Conservation (phyloP, 257 asterid genomes). For the Plectranthus barbatus region DNA sequence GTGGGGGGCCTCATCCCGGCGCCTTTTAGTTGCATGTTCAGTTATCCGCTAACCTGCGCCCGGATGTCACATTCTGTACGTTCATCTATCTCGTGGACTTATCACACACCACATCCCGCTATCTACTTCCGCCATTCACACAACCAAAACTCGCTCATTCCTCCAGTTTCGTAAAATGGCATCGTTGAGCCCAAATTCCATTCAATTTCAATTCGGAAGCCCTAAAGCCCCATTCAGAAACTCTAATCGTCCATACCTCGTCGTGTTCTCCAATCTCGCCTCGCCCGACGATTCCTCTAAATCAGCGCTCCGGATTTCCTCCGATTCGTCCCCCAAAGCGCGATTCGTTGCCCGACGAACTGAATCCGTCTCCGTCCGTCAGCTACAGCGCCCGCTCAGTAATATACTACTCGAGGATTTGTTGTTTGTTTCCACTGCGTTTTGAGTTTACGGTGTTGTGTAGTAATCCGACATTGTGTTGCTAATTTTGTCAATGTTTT, state of each 20-base stretch:
- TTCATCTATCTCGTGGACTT: constrained; percentile 22
- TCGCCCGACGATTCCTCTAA: constrained; percentile 42
- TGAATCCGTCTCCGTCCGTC: constrained; percentile 53
- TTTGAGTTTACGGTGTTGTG: background rate
- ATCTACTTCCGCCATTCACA: constrained; percentile 13
- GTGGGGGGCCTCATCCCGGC: background rate
- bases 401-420: background rate
- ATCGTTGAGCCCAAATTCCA: constrained; percentile 36
- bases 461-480: background rate
- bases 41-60: constrained; percentile 23
- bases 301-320: constrained; percentile 42
- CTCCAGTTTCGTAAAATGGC: constrained; percentile 32
- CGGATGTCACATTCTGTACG: constrained; percentile 6
- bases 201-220: constrained; percentile 27
- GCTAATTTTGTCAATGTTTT: background rate
- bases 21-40: background rate
- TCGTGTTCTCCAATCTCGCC: constrained; percentile 32
- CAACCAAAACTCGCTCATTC: background rate
- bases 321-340: constrained; percentile 64
- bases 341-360: constrained; percentile 63
- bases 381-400: constrained; percentile 80
- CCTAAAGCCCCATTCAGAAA: constrained; percentile 26
- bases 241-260: constrained; percentile 2
- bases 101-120: constrained; percentile 26
- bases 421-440: background rate